Evolutionary conservation across 768 basidiomycete species (phyloP).

Genomic region (Hortiboletus campestris): DNA sequence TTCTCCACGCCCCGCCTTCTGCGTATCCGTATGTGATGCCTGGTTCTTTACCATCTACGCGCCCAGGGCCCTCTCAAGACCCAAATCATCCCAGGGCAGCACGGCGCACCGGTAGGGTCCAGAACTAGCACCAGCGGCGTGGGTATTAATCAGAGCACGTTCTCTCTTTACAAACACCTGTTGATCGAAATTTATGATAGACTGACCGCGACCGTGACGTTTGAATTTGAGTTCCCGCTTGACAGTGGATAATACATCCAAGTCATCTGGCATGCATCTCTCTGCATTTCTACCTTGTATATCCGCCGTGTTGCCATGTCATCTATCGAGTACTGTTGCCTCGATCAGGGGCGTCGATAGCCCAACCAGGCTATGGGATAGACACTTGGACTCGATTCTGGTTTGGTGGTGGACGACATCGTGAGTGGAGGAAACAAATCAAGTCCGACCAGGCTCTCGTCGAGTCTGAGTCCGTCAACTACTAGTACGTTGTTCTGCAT

Average conservation of each 20-base stretch:
- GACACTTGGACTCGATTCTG: too few species aligned
- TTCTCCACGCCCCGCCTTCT: conserved; percentile 21
- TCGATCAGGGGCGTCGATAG: not conserved
- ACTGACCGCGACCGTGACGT: too few species aligned
- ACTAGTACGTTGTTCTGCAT: too few species aligned
- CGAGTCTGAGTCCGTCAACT: too few species aligned
- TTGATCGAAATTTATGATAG: too few species aligned
- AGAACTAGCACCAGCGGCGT: too few species aligned
- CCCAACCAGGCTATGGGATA: not conserved
- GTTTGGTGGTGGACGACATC: too few species aligned
- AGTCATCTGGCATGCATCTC: not conserved
- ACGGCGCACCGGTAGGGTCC: too few species aligned
- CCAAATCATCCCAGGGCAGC: not conserved
- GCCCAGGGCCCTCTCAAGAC: not conserved
- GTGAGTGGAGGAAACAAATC: too few species aligned
- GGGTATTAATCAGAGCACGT: too few species aligned
- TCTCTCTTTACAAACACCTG: too few species aligned
- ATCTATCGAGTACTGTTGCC: not conserved
- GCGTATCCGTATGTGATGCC: conserved; percentile 31
- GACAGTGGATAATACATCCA: not conserved
- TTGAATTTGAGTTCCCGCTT: not conserved
- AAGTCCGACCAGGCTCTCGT: too few species aligned
- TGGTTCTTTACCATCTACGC: conserved; percentile 17
- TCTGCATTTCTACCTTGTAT: conserved; percentile 6
- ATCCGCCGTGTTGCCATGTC: not conserved